A percentile compares a stretch with the other conserved stretches of the same genome.
Evolutionary conservation across 2,329 filamentous ascomycete species (phyloP).

Genomic region (Venturia effusa): DNA sequence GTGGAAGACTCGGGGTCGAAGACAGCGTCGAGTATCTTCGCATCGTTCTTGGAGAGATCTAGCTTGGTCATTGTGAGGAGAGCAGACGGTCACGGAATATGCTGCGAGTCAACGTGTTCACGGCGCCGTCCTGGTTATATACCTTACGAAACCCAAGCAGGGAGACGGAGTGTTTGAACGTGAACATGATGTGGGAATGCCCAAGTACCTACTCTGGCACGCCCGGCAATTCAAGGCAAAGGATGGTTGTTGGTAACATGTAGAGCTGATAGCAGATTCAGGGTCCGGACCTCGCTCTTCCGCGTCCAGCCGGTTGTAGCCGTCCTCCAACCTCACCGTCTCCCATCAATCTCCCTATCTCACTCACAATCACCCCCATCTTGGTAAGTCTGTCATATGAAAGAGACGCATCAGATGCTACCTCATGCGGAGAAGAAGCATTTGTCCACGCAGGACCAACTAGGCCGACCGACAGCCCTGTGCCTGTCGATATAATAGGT

Average conservation of each 20-base stretch:
- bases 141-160: not conserved
- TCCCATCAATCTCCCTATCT: not conserved
- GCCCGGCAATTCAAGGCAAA: not conserved
- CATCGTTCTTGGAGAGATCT: conserved; percentile 25
- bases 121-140: not conserved
- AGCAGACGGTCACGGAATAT: no score
- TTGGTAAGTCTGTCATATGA: not conserved
- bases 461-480: not conserved
- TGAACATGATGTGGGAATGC: not conserved
- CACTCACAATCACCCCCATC: not conserved
- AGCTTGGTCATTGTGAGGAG: not conserved
- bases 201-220: not conserved
- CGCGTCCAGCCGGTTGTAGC: conserved; percentile 15
- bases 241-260: not conserved
- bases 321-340: not conserved
- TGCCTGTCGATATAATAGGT: not conserved
- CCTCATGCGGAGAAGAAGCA: not conserved
- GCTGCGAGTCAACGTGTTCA: not conserved
- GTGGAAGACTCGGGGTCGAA: conserved; percentile 21
- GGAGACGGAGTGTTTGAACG: not conserved
- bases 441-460: not conserved
- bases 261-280: conserved; percentile 5
- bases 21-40: conserved; percentile 32
- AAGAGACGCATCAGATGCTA: not conserved
- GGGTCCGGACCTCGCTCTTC: conserved; percentile 36